These are phyloP conservation scores for Quercus lobata DNA, from an alignment of 331 rosid genomes.

Conservation along the genomic window DNA sequence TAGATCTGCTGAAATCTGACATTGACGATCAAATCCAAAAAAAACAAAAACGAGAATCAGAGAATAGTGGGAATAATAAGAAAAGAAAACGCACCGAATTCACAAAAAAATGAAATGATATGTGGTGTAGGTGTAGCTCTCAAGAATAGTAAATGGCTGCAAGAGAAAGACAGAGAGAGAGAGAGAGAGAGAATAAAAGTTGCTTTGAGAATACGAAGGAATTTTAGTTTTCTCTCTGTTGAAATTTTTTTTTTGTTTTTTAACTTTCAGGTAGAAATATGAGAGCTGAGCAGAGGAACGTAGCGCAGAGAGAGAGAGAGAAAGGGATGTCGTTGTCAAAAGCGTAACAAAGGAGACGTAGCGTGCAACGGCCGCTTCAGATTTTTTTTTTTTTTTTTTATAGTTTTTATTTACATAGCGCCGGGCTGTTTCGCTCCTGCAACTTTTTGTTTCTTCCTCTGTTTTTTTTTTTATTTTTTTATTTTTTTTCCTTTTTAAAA, in stretches of 20 bases:
- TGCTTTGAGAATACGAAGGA: conserved; percentile 2
- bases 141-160: conserved; percentile 17
- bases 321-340: conserved; percentile 40
- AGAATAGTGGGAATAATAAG: background rate
- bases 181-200: background rate
- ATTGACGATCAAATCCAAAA: background rate
- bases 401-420: conserved; percentile 10
- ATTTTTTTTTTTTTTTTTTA: background rate
- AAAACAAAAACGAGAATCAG: background rate
- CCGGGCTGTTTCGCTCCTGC: conserved; percentile 13
- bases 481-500: background rate
- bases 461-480: background rate
- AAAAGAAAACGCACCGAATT: background rate
- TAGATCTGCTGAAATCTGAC: background rate
- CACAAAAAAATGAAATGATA: background rate
- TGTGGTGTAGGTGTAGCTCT: background rate
- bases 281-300: background rate
- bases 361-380: conserved; percentile 61
- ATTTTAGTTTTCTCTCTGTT: background rate
- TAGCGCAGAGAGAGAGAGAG: background rate
- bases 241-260: background rate
- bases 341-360: conserved; percentile 34
- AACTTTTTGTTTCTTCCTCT: background rate
- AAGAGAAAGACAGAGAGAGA: conserved; percentile 19
- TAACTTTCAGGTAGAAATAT: background rate